Base-by-base conservation (phyloP, 306 rosid genomes). In the Hylodesmum podocarpum region DNA sequence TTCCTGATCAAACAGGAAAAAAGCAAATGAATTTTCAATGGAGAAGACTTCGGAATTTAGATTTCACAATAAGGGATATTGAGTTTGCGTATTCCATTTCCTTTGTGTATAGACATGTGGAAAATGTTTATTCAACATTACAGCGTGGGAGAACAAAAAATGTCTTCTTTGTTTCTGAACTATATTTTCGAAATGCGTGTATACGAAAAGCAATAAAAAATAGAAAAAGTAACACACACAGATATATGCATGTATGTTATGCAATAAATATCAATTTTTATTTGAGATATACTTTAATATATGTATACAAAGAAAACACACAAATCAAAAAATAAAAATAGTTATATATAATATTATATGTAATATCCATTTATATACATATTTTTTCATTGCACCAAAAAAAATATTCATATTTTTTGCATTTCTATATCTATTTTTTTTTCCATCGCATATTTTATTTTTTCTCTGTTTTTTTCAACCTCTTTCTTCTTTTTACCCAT, bases 41-140 rank as follows among this genome's bases (percentile, higher is more conserved):
- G 37, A 70, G 41, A 69, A 16, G 19, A 69, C 13, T 33, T 70
- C 1, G 5, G 36, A 9, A 8, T 24, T 11, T n/a, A 14, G 40
- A 27, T 40, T 46, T 68, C 73, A 43, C 59, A 70, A 25, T 16
- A 31, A 46, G 13, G 27, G 54, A 34, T n/a, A 65, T 65, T 4
- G 62, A 27, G 14, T 51, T 71, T 49, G 40, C 15, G 68, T 36
- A 80, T 15, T 41, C 51, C 72, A 25, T 58, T 57, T 21, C 62
- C 47, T 4, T 6, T 59, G 54, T 70, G 37, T 29, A 31, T 57
- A 53, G 79, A 71, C 34, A 73, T 51, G 44, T 18, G 0, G 10
- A 55, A 22, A 57, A 50, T 19, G 15, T 51, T 51, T 22, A 2
- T 22, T 24, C 33, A 24, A 54, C 62, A 54, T 24, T 54, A 22